Evolutionary conservation across 495 filamentous ascomycete species (phyloP).

Genomic region (Tuber brumale): DNA sequence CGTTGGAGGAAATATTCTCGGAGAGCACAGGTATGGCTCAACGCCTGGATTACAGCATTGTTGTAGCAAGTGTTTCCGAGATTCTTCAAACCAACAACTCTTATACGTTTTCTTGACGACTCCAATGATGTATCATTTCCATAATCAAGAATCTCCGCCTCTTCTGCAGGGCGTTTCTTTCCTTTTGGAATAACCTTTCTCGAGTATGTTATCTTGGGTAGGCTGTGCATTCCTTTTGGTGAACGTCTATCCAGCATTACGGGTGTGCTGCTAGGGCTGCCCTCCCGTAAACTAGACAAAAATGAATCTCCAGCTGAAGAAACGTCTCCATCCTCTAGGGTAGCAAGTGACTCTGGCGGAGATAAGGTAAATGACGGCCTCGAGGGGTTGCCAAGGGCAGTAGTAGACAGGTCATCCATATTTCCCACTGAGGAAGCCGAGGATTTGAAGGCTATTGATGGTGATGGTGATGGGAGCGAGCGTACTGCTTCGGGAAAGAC

Average conservation of each 20-base stretch:
- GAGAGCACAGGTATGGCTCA: conserved; percentile 37
- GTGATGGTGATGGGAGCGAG: conserved; percentile 34
- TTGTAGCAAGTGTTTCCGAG: conserved; percentile 41
- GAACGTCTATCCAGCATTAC: conserved; percentile 18
- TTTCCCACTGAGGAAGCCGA: conserved; percentile 30
- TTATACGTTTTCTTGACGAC: conserved; percentile 33
- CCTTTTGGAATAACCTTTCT: conserved; percentile 26
- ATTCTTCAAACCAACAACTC: conserved; percentile 39
- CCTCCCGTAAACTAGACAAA: conserved; percentile 19
- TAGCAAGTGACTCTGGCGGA: conserved; percentile 31
- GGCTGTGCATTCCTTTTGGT: conserved; percentile 4
- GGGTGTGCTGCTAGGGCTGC: conserved; percentile 10
- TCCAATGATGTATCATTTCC: conserved; percentile 24
- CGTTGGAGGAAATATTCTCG: conserved; percentile 38
- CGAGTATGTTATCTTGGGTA: conserved; percentile 30
- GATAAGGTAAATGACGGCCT: conserved; percentile 29
- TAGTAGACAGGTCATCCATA: conserved; percentile 28
- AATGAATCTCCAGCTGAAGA: conserved; percentile 24
- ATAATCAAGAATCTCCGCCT: conserved; percentile 20
- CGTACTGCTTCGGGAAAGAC: conserved; percentile 34
- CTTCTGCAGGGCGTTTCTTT: conserved; percentile 23
- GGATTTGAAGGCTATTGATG: conserved; percentile 34
- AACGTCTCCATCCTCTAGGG: conserved; percentile 31
- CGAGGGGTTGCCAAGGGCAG: conserved; percentile 27
- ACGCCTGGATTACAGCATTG: conserved; percentile 40